phyloP scores from a whole-genome alignment of 208 protist species.

The Vickermania ingenoplastis region DNA sequence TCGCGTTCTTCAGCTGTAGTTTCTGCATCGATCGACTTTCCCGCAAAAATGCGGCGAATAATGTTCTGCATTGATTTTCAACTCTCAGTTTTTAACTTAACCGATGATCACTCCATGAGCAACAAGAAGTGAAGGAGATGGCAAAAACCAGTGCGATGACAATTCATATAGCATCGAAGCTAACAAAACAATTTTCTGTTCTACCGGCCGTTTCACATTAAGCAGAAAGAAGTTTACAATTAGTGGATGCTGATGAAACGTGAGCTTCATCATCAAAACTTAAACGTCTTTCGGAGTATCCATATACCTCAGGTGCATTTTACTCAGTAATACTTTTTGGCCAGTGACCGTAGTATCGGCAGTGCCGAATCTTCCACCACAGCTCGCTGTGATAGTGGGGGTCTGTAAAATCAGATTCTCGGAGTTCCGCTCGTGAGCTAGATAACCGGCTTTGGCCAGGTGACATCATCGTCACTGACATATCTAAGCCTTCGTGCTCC shows the following conservation, averaged over 20 bases:
- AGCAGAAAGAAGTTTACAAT: no score
- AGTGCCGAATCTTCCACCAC: conserved; percentile 84
- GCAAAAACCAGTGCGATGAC: no score
- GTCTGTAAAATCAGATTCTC: conserved; percentile 81
- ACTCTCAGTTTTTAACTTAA: background rate
- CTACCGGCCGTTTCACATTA: no score
- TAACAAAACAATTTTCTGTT: no score
- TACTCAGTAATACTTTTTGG: conserved; percentile 71
- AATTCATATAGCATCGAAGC: no score
- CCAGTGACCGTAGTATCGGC: conserved; percentile 83
- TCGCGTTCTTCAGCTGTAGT: conserved; percentile 71
- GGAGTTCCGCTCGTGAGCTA: conserved; percentile 64
- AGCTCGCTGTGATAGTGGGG: conserved; percentile 82
- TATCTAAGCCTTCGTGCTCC: conserved; percentile 67
- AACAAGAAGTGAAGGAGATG: no score
- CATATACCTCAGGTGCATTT: no score
- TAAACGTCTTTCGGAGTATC: no score
- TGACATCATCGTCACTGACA: conserved; percentile 67
- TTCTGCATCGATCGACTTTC: conserved; percentile 63
- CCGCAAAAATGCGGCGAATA: conserved; percentile 80
- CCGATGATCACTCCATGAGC: no score
- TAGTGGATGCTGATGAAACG: no score
- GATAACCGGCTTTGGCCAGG: conserved; percentile 70
- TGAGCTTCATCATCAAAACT: no score
- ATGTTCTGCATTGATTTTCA: conserved; percentile 54